Evolutionary conservation across 352 stramenopile species (phyloP).

Genomic region (Pythium insidiosum): DNA sequence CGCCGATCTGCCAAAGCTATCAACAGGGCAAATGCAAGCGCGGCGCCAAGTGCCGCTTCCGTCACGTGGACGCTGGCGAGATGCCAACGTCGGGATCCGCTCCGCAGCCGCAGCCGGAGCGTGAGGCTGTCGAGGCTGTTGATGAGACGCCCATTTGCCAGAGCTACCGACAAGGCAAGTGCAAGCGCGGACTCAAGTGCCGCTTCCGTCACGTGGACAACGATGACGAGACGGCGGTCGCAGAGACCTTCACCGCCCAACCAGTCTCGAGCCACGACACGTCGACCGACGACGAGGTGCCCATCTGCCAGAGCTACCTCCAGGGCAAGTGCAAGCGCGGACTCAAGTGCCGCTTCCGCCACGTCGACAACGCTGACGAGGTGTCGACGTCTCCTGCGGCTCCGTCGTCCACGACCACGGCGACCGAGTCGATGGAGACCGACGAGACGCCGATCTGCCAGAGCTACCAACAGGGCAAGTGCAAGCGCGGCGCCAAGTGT

Average conservation of each 20-base stretch:
- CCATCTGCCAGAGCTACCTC: constrained; percentile 10
- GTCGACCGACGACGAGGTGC: background rate
- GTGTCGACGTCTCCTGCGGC: background rate
- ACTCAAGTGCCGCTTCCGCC: constrained; percentile 3
- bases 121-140: no score
- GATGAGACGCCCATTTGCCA: constrained; percentile 6
- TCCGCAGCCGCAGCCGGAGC: no score
- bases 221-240: no score
- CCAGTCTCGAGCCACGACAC: background rate
- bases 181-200: constrained; percentile 9
- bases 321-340: constrained; percentile 16
- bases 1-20: constrained; percentile 21
- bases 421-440: background rate
- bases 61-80: constrained; percentile 9
- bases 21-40: constrained; percentile 27
- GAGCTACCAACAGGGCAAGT: constrained; percentile 14
- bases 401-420: background rate
- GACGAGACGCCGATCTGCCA: constrained; percentile 5
- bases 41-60: constrained; percentile 17
- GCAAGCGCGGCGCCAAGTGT: constrained; percentile 8
- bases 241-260: no score
- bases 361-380: background rate
- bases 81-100: background rate
- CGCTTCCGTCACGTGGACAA: constrained; percentile 5
- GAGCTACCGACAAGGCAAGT: constrained; percentile 13